Base-by-base conservation (phyloP, 768 basidiomycete genomes). In the Kwoniella botswanensis region DNA sequence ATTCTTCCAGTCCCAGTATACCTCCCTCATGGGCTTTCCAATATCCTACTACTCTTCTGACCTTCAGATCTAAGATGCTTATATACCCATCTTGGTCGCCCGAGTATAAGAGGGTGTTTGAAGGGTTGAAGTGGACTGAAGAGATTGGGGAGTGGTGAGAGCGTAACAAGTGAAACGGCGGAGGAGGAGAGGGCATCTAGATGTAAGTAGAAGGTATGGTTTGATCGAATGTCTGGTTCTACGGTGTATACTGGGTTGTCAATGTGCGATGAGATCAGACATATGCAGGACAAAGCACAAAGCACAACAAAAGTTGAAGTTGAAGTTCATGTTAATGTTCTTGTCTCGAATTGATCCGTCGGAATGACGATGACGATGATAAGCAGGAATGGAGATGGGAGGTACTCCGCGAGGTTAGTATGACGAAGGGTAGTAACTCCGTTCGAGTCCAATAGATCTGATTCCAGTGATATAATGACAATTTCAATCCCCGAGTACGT, bases 11-110 rank as follows among this genome's bases (percentile, higher is more conserved):
- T 0, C 91, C 91, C 11, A 97, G 86, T 17, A 98, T 82, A 4
- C 90, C 88, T 42, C 91, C 90, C 0, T 86, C 85, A 83, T 98
- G 95, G 1, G 94, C 90, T 60, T 86, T 86, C 94, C 94, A 97
- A 18, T 87, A 85, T 1, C 88, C 85, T 18, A 92, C 84, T 0
- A 92, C 86, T n/a, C 96, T 88, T 18, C 94, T 86, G 0, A 89
- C 88, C 29, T 88, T 86, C 2, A 94, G 90, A 54, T 92, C 92
- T 3, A 91, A 92, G 67, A 92, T 84, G 4, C 90, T 87, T 24
- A 94, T 89, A n/a, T 85, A 87, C 2, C 96, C 96, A 18, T 89
- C 87, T 5, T 87, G 85, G 76, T 98, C 96, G 3, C 91, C 94
- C 7, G 95, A 93, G 84, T 93, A 95, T 5, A 98, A 84, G 18